Evolutionary conservation across 176 grass and related monocot genomes (phyloP), one percentile per base, ranked within the genome.

Genomic region (Coix lacrymajobi): DNA sequence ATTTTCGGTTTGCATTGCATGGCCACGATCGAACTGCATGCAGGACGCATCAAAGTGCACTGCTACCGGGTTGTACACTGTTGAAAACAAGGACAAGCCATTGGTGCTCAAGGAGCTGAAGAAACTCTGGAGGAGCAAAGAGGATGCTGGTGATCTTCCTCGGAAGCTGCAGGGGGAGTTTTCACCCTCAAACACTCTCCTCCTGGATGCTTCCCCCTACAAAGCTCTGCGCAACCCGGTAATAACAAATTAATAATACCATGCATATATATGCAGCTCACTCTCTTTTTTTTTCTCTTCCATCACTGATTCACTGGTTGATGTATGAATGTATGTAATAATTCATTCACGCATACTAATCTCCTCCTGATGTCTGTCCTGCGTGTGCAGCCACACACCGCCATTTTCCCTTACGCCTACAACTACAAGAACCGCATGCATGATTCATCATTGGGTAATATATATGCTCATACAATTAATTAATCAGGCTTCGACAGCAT

Each of bases 201-300:
- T 94, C 62, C 81, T 97, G 36, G 94, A 97, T 85, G 94, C 94
- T 88, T 94, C 94, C 80, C 94, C 94, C 75, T 94, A 94, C 79
- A 97, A 97, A 84, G 89, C 87, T 82, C 72, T 97, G 56, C 74
- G 87, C 82, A 97, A 97, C 71, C 94, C 83, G 52, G 94, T 97
- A n/a, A n/a, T n/a, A n/a, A 2, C 33, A 4, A 2, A 2, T 33
- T 33, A n/a, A n/a, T n/a, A n/a, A n/a, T 33, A 2, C 33, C 33
- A 33, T 33, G 2, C 3, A 2, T 33, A 2, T 33, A 4, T 33
- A n/a, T n/a, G n/a, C 4, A 2, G 33, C 4, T 33, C 33, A 33
- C 2, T 33, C 4, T 92, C 76, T 82, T 62, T 75, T 0, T 37
- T 7, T 37, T 0, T 37, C 12, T 45, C 43, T n/a, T n/a, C n/a